A percentile compares a stretch with the other conserved stretches of the same genome.
These are phyloP conservation scores for Skeletonema menzelii DNA, from an alignment of 108 stramenopile species.

Conservation along the genomic window DNA sequence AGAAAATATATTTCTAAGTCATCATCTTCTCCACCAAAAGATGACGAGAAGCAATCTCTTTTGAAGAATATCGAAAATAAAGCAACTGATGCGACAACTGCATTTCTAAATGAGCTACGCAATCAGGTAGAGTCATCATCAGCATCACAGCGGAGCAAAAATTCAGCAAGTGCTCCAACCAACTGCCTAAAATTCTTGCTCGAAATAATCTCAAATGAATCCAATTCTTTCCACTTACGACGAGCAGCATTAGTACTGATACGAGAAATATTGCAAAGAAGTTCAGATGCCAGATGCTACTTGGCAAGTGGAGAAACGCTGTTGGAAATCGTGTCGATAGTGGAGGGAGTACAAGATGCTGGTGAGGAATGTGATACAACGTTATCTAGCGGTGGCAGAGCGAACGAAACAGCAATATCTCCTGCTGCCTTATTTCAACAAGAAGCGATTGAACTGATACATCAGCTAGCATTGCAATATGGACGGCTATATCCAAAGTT, in stretches of 20 bases:
- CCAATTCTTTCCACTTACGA: conserved; percentile 43
- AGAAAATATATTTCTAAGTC: conserved; percentile 33
- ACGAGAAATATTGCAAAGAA: conserved; percentile 24
- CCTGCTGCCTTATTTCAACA: conserved; percentile 19
- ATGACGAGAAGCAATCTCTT: not conserved
- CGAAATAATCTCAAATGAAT: conserved; percentile 10
- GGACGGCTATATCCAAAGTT: conserved; percentile 32
- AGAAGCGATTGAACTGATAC: conserved; percentile 32
- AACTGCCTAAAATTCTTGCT: conserved; percentile 31
- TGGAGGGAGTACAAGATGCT: not conserved
- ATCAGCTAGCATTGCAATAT: conserved; percentile 19
- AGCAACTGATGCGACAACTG: conserved; percentile 23
- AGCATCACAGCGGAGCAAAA: conserved; percentile 4
- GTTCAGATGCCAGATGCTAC: conserved; percentile 25
- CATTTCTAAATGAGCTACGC: conserved; percentile 31
- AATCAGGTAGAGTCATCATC: conserved; percentile 9
- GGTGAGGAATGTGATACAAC: conserved; percentile 1
- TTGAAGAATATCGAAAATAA: conserved; percentile 2
- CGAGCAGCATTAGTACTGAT: conserved; percentile 21
- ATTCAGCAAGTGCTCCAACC: conserved; percentile 10
- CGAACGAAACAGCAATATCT: not conserved
- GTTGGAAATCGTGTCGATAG: conserved; percentile 13
- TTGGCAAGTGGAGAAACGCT: conserved; percentile 14
- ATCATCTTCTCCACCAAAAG: not conserved
- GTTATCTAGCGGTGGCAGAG: not conserved